Conservation (phyloP, 2,329 filamentous ascomycete genomes). For the Claviceps purpurea region DNA sequence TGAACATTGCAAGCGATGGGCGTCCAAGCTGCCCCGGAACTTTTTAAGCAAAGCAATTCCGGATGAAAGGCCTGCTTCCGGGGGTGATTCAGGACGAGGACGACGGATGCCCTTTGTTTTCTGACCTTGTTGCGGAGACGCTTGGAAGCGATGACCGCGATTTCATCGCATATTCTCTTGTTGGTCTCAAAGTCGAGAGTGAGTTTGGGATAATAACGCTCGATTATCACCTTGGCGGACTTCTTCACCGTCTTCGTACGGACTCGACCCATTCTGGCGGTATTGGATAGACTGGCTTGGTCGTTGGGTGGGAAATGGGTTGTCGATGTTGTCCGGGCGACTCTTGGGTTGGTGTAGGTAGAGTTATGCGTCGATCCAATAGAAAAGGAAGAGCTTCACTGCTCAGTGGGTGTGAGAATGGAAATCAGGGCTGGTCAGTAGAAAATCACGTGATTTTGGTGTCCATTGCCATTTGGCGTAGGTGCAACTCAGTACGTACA, state of each 20-base stretch:
- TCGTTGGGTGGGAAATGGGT: slow-evolving; percentile 20
- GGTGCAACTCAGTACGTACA: too few relatives aligned
- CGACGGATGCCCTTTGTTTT: slow-evolving; percentile 3
- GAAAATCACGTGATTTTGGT: too few relatives aligned
- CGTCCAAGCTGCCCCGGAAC: too few relatives aligned
- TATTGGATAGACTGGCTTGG: slow-evolving; percentile 23
- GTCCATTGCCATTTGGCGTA: too few relatives aligned
- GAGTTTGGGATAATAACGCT: slow-evolving; percentile 94
- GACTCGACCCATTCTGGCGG: slow-evolving; percentile 57
- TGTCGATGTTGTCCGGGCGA: not conserved
- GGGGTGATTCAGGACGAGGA: too few relatives aligned
- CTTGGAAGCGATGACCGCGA: slow-evolving; percentile 98
- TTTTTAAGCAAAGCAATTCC: too few relatives aligned
- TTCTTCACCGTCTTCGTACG: slow-evolving; percentile 59
- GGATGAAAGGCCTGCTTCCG: not conserved
- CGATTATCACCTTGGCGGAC: slow-evolving; percentile 98
- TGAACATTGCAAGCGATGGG: too few relatives aligned
- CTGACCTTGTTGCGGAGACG: slow-evolving; percentile 96
- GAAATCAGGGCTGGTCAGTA: too few relatives aligned
- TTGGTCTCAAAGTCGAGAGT: slow-evolving; percentile 99
- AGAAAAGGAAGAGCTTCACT: too few relatives aligned
- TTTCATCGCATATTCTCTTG: slow-evolving; percentile 99
- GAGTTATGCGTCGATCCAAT: too few relatives aligned
- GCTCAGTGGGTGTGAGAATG: too few relatives aligned
- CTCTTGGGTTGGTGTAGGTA: too few relatives aligned